Percentiles rank a stretch among this genome's conserved stretches.
Evolutionary conservation across 176 grass and related monocot species (phyloP).

Genomic region (Oryza punctata): DNA sequence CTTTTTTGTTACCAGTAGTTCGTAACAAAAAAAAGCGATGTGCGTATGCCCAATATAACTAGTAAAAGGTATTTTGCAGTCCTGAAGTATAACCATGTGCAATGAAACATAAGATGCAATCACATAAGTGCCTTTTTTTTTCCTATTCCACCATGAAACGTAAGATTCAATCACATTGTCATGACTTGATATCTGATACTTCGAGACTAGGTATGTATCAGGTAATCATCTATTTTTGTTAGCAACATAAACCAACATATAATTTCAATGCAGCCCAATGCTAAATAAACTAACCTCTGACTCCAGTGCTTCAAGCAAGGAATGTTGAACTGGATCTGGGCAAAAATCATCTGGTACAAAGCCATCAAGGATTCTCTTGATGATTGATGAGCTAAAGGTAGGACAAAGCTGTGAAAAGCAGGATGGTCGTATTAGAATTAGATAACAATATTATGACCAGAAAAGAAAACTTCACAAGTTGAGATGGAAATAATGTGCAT

Average conservation of each 20-base stretch:
- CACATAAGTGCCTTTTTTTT: too few relatives aligned
- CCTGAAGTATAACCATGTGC: too few relatives aligned
- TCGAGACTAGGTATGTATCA: slow-evolving; percentile 8
- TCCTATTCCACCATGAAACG: not conserved
- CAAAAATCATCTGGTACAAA: slow-evolving; percentile 97
- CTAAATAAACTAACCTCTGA: slow-evolving; percentile 66
- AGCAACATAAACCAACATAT: not conserved
- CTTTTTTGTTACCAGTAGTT: not conserved
- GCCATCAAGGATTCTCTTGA: slow-evolving; percentile 69
- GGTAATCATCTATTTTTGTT: not conserved
- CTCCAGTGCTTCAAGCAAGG: slow-evolving; percentile 80
- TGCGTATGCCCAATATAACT: not conserved
- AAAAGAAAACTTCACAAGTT: not conserved
- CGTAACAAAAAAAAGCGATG: not conserved
- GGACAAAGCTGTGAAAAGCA: slow-evolving; percentile 78
- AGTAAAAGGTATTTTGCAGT: too few relatives aligned
- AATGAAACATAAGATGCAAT: too few relatives aligned
- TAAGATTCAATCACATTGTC: too few relatives aligned
- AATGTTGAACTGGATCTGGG: slow-evolving; percentile 69
- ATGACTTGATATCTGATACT: not conserved
- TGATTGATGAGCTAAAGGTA: slow-evolving; percentile 79
- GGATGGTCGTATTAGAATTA: not conserved
- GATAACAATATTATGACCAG: not conserved
- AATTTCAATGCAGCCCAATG: not conserved
- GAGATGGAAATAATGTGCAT: not conserved